Evolutionary conservation across 108 stramenopile genomes (phyloP), one percentile per base, ranked within the genome.

Genomic region (Stephanodiscus triporus): DNA sequence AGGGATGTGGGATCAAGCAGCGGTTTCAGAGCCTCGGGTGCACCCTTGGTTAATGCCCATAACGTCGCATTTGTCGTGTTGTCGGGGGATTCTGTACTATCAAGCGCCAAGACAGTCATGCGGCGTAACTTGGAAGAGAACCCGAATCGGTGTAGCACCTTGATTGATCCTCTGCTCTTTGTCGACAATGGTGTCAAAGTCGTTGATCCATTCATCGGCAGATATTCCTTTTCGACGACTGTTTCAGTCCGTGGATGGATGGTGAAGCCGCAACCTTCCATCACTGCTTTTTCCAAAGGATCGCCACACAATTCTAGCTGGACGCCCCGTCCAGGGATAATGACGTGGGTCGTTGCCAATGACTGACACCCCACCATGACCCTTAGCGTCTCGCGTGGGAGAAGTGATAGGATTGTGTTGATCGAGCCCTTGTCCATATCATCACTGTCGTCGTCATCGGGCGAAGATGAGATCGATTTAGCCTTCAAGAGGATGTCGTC

Each of bases 321-420:
- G 68, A 34, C 72, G 53, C 51, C 76, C 66, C 60, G 49, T 71
- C 70, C 77, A 19, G 67, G 65, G 7, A 61, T 68, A 30, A 64
- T 55, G 26, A 49, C 58, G 19, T 63, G 62, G 17, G 77, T 70
- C 14, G 84, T 40, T 1, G 97, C 92, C 58, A 98, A 73, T 32
- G 88, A 84, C 56, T 99, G 97, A 67, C 98, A 99, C 6, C 90
- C 97, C 2, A 83, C 95, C 87, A 99, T 89, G 27, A 99, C 93
- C 11, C 86, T 70, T 22, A 86, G 55, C 1, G 87, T 76, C 40
- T 85, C 68, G 57, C 77, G 68, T 16, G 86, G 85, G 6, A 91
- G 24, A 9, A 65, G 64, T 23, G 73, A 74, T 32, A 56, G 53
- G 40, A 66, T 27, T 11, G 43, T 66, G 23, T 38, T 29, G 9